Evolutionary conservation across 139 green algal genomes (phyloP).

Genomic region (Tetraselmis striata): DNA sequence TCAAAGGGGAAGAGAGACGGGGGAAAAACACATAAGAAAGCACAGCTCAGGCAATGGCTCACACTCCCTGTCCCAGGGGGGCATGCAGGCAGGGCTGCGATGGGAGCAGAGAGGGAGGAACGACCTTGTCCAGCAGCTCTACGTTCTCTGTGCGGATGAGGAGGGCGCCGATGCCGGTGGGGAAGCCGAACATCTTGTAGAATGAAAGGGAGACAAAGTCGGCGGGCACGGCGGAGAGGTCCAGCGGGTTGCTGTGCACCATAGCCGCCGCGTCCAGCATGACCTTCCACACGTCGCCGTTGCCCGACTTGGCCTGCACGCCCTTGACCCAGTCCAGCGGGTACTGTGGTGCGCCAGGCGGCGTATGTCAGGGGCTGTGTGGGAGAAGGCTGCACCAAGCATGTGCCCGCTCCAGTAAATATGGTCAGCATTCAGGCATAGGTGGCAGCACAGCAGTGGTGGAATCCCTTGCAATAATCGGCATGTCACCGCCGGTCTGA

Average conservation of each 20-base stretch:
- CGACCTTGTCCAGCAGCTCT: conserved; percentile 41
- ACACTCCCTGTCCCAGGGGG: too few relatives aligned
- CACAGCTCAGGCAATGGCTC: too few relatives aligned
- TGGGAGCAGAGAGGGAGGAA: conserved; percentile 4
- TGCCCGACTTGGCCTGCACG: conserved; percentile 40
- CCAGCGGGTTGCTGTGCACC: conserved; percentile 55
- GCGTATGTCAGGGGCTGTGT: too few relatives aligned
- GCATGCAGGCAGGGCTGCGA: background rate
- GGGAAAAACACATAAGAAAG: too few relatives aligned
- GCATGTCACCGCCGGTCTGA: too few relatives aligned
- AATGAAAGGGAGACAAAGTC: conserved; percentile 70
- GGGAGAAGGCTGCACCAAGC: too few relatives aligned
- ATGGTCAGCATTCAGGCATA: too few relatives aligned
- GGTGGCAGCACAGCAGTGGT: too few relatives aligned
- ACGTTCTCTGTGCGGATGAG: conserved; percentile 43
- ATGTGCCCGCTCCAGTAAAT: too few relatives aligned
- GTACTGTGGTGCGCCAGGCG: too few relatives aligned
- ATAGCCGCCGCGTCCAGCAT: conserved; percentile 68
- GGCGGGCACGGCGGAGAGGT: conserved; percentile 41
- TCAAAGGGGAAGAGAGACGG: too few relatives aligned
- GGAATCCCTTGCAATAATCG: too few relatives aligned
- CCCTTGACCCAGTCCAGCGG: conserved; percentile 48
- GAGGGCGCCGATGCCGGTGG: conserved; percentile 43
- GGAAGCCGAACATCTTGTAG: conserved; percentile 77
- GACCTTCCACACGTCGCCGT: conserved; percentile 33